Conservation (phyloP, 345 rosid genomes). For the Passiflora organensis region DNA sequence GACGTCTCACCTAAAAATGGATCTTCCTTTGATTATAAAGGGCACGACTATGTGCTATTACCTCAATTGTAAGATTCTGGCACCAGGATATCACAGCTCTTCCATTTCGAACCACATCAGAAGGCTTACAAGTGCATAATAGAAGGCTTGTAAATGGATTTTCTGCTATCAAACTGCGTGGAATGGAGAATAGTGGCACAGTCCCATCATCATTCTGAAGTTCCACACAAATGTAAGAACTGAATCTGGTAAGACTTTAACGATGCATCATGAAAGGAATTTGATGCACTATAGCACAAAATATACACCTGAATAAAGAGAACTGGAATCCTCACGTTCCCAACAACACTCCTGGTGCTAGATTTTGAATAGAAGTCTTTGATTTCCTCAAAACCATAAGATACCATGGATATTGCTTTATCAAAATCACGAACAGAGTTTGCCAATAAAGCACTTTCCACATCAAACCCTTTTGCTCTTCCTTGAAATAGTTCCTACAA, state of each 20-base stretch:
- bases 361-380: slow-evolving; percentile 75
- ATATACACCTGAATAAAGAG: slow-evolving; percentile 79
- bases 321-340: slow-evolving; percentile 81
- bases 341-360: slow-evolving; percentile 61
- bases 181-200: slow-evolving; percentile 64
- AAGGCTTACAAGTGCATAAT: slow-evolving; percentile 50
- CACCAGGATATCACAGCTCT: slow-evolving; percentile 65
- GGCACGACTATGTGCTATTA: slow-evolving; percentile 25
- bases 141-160: slow-evolving; percentile 90
- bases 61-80: slow-evolving; percentile 80
- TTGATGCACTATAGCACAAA: slow-evolving; percentile 10
- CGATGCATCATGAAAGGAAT: slow-evolving; percentile 2
- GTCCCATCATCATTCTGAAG: slow-evolving; percentile 69
- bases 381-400: slow-evolving; percentile 67
- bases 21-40: slow-evolving; percentile 3
- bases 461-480: slow-evolving; percentile 68
- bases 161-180: slow-evolving; percentile 80
- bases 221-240: slow-evolving; percentile 17
- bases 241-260: slow-evolving; percentile 19
- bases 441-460: slow-evolving; percentile 69
- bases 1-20: slow-evolving; percentile 3
- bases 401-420: slow-evolving; percentile 77
- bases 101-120: slow-evolving; percentile 23
- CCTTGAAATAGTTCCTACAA: slow-evolving; percentile 84
- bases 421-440: slow-evolving; percentile 91